Conservation (phyloP, 2,329 filamentous ascomycete species). For the Alternaria ethzedia region DNA sequence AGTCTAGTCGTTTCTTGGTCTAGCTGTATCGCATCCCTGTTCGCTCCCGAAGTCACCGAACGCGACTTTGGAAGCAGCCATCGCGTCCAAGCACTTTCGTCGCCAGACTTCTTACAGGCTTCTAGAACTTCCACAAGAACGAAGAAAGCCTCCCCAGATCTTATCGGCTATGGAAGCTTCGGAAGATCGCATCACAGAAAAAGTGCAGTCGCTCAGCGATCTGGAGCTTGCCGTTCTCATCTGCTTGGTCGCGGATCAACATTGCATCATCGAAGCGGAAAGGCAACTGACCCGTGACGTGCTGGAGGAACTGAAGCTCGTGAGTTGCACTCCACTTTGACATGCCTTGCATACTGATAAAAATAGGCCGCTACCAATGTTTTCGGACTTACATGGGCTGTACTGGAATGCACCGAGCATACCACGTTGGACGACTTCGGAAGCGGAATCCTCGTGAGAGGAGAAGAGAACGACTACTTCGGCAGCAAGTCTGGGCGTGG, state of each 20-base stretch:
- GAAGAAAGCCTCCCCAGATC: neutral
- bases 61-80: neutral
- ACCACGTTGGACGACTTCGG: conserved; percentile 85
- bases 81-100: neutral
- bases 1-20: neutral
- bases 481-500: conserved; percentile 12
- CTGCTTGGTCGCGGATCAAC: conserved; percentile 79
- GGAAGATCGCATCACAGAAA: conserved; percentile 37
- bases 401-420: conserved; percentile 73
- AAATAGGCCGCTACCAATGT: conserved; percentile 69
- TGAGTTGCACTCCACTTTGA: too few relatives aligned
- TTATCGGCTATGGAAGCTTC: neutral
- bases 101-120: neutral
- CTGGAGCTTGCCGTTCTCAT: conserved; percentile 86
- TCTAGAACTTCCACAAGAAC: neutral
- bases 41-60: neutral
- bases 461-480: conserved; percentile 34
- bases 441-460: conserved; percentile 66
- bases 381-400: conserved; percentile 73
- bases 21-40: neutral
- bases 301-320: conserved; percentile 75
- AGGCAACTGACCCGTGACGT: conserved; percentile 68
- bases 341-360: too few relatives aligned
- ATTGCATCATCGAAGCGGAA: conserved; percentile 85
- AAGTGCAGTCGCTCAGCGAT: conserved; percentile 81